Percentiles rank a stretch among this genome's conserved stretches.
Evolutionary conservation across 371 early-diverging fungal species (phyloP).

Genomic region (Sporodiniella umbellata): DNA sequence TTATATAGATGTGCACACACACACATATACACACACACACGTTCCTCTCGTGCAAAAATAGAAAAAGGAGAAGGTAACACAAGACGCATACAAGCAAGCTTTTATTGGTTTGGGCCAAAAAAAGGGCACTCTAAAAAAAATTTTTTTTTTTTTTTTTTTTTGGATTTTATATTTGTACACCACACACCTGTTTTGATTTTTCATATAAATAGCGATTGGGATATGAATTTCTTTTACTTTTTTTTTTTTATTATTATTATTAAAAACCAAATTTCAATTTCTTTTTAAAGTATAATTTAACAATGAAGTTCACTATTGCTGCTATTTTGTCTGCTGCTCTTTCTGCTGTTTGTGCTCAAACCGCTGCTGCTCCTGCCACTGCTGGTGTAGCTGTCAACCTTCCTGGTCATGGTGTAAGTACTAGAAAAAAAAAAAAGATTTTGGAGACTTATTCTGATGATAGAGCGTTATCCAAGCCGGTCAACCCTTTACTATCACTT

Average conservation of each 20-base stretch:
- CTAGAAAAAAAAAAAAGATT: neutral
- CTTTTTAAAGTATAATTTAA: too few species aligned
- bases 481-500: slow-evolving; percentile 21
- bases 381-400: slow-evolving; percentile 28
- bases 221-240: neutral
- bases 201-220: neutral
- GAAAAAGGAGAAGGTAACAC: too few species aligned
- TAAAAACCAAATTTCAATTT: slow-evolving; percentile 1
- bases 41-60: too few species aligned
- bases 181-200: too few species aligned
- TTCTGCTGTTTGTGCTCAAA: slow-evolving; percentile 10
- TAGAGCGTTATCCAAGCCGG: slow-evolving; percentile 34
- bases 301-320: slow-evolving; percentile 10
- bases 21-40: too few species aligned
- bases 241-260: neutral
- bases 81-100: too few species aligned
- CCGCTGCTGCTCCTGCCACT: slow-evolving; percentile 3
- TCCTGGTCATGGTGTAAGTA: slow-evolving; percentile 32
- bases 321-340: slow-evolving; percentile 9
- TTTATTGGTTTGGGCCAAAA: too few species aligned
- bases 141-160: neutral
- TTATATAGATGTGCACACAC: too few species aligned
- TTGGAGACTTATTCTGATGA: neutral
- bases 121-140: neutral
- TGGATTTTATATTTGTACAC: too few species aligned